These are phyloP conservation scores for Dactylis glomerata DNA, from an alignment of 176 grass and related monocot genomes.

Conservation along the genomic window DNA sequence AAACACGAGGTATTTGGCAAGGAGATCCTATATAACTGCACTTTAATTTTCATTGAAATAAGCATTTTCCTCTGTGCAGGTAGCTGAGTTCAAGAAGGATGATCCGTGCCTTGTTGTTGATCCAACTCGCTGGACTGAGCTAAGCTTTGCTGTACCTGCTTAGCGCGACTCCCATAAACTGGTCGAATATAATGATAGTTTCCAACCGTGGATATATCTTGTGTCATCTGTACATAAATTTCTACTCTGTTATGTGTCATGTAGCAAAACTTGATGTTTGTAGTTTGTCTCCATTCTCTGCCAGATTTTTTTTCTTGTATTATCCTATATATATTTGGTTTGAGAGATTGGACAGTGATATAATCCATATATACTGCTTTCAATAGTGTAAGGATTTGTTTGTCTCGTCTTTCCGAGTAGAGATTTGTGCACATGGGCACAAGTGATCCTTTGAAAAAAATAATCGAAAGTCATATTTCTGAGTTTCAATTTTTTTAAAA, in stretches of 20 bases:
- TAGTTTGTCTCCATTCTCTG: neutral
- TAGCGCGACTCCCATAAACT: constrained; percentile 21
- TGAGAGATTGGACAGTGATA: neutral
- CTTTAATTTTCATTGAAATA: no score
- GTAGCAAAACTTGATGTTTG: neutral
- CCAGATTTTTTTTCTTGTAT: neutral
- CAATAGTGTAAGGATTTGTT: no score
- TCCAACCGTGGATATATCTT: neutral
- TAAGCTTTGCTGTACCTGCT: constrained; percentile 80
- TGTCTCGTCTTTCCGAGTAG: no score
- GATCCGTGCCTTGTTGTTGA: constrained; percentile 84
- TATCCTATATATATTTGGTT: neutral
- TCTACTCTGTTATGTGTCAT: neutral
- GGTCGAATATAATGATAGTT: neutral
- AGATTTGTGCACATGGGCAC: no score
- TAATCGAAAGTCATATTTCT: no score
- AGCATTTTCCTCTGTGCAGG: constrained; percentile 39
- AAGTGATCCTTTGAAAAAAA: no score
- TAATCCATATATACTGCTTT: neutral
- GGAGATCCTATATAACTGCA: no score
- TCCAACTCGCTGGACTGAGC: constrained; percentile 56
- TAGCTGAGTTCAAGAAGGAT: constrained; percentile 81
- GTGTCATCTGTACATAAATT: constrained; percentile 19
- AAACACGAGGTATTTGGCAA: no score
- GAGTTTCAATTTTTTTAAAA: no score